Base-by-base conservation (phyloP, 306 rosid genomes). In the Prunus davidiana region DNA sequence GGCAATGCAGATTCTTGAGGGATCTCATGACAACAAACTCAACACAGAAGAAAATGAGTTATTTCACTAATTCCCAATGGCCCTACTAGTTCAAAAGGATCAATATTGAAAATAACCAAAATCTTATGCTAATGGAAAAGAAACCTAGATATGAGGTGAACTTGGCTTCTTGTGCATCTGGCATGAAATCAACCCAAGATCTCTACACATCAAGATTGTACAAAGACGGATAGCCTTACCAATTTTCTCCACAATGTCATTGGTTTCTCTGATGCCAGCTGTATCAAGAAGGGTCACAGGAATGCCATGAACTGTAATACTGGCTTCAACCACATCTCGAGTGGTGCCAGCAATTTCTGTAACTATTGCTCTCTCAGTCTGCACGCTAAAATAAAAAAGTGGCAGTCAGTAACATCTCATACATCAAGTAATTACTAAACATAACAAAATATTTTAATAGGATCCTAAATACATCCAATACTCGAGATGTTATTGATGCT, bases 311-410 rank as follows among this genome's bases (percentile, higher is more conserved):
- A 95, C 80, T 34, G 85, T 87, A 51, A 95, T 85, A 83, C 89
- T 86, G 47, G 96, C 98, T 87, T 95, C 98, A 79, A 95, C 84
- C 77, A 95, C 97, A 80, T 92, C 98, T 54, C 98, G 90, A 76
- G 98, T 95, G 64, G 98, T 95, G 79, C 98, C 98, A 83, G 98
- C 97, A 88, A 95, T 79, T 85, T 92, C 93, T 62, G 98, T 95
- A 84, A 95, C 98, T 84, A 95, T 95, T 46, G 98, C 98, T 81
- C 97, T 95, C 82, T 95, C 97, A 86, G 97, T 92, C 98, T 95
- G 98, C 89, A 86, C 85, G 88, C 98, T 92, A 95, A 88, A 81
- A 77, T 32, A 30, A 80, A 85, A 81, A 83, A 34, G 72, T 34
- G 78, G 63, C 70, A 86, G 77, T 88, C 85, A 90, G 82, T 81